Evolutionary conservation across 352 stramenopile genomes (phyloP).

Genomic region (Globisporangium alternatum): DNA sequence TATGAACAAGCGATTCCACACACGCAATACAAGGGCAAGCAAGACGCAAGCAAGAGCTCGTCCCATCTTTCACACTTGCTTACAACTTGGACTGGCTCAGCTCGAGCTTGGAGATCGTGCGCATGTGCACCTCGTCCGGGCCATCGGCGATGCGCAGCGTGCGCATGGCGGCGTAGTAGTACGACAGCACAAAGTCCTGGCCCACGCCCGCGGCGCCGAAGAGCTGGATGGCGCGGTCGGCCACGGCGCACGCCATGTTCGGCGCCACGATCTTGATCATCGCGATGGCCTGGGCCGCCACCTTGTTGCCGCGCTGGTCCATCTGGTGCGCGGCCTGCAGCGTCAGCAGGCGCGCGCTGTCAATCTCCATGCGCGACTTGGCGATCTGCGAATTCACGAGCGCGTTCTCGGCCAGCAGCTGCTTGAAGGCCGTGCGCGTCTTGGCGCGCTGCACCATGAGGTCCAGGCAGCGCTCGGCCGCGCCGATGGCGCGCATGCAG

Average conservation of each 20-base stretch:
- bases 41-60: not conserved
- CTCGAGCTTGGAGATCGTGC: conserved; percentile 93
- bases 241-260: conserved; percentile 83
- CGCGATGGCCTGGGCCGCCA: conserved; percentile 90
- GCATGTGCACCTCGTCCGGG: conserved; percentile 96
- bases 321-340: conserved; percentile 90
- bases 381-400: conserved; percentile 85
- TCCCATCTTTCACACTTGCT: not conserved
- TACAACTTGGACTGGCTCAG: conserved; percentile 60
- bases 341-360: conserved; percentile 83
- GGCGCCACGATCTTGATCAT: conserved; percentile 97
- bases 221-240: conserved; percentile 91
- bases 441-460: conserved; percentile 88
- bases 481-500: conserved; percentile 96
- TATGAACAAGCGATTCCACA: not conserved
- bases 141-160: conserved; percentile 96
- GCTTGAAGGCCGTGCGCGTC: conserved; percentile 93
- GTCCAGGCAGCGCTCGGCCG: conserved; percentile 83
- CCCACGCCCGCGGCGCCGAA: conserved; percentile 82
- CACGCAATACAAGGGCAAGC: not conserved
- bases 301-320: conserved; percentile 82
- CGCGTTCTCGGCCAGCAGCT: conserved; percentile 88
- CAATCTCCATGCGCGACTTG: conserved; percentile 76
- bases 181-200: conserved; percentile 92
- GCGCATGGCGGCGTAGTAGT: conserved; percentile 88